Conservation (phyloP, 176 grass and related monocot genomes). For the Areca catechu region DNA sequence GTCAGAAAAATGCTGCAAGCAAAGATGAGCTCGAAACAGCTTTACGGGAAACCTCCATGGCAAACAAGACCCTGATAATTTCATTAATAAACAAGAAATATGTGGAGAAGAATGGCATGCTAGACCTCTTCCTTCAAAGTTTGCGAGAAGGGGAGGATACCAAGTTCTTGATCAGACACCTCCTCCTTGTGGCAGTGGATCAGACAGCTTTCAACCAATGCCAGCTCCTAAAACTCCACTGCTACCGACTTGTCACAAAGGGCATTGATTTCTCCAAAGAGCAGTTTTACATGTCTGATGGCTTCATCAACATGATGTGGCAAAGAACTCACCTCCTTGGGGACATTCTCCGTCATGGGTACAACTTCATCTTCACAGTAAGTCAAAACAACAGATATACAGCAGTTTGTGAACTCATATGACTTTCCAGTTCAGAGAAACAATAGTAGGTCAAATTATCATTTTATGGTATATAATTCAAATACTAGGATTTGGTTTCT, state of each 20-base stretch:
- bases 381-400: too few species aligned
- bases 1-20: too few species aligned
- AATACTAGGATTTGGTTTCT: too few species aligned
- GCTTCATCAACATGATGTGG: not conserved
- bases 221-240: not conserved
- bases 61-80: conserved; percentile 3
- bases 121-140: not conserved
- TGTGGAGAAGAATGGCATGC: not conserved
- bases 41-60: not conserved
- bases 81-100: not conserved
- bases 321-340: not conserved
- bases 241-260: not conserved
- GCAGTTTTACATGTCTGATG: not conserved
- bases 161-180: not conserved
- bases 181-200: not conserved
- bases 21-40: not conserved
- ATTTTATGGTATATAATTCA: too few species aligned
- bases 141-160: not conserved
- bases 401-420: too few species aligned
- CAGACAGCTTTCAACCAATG: not conserved
- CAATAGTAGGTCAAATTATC: too few species aligned
- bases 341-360: not conserved
- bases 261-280: not conserved
- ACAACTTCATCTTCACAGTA: too few species aligned
- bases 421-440: too few species aligned